Evolutionary conservation across 1,139 yeast species (phyloP), one percentile per base, ranked within the genome.

Genomic region (Pichia sp.): DNA sequence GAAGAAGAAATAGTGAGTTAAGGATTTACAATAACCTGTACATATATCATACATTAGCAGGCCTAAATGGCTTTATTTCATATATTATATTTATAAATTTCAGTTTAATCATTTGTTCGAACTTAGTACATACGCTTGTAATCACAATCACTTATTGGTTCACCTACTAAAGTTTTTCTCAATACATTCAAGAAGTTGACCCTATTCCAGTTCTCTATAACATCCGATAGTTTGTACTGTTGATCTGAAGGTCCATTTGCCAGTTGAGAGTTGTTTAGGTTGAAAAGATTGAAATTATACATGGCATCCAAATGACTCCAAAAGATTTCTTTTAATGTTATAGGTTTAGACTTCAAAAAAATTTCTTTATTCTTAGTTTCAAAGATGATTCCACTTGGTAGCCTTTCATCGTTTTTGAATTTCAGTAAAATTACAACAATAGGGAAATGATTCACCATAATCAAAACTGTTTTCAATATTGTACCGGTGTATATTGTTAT

Each of bases 341-440:
- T 43, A 5, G 60, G 44, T 39, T 47, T 52, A 3, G 61, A 50
- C 21, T 41, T 26, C 6, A 58, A 38, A 20, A 32, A 34, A 35
- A 53, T 53, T 28, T 39, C 41, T 15, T 24, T 26, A 5, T 34
- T 26, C 1, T 41, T 46, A 5, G 60, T 55, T 15, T 62, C 62
- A 44, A 84, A 66, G 7, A 61, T 63, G 6, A 91, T 68, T 0
- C 97, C 96, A 1, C 96, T 95, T n/a, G 96, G 98, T 17, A 93
- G 65, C 48, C 99, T 68, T 43, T 74, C 77, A 10, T 88, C 79
- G 56, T 89, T 93, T 58, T 91, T 93, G 38, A 86, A 43, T 52
- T 93, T 77, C 35, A 91, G 63, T 40, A 93, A 63, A 2, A 89
- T 59, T 1, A 88, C 89, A 63, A 91, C 91, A 18, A 89, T 58